phyloP scores from a whole-genome alignment of 352 stramenopile genomes.

The Phytophthora nicotianae region DNA sequence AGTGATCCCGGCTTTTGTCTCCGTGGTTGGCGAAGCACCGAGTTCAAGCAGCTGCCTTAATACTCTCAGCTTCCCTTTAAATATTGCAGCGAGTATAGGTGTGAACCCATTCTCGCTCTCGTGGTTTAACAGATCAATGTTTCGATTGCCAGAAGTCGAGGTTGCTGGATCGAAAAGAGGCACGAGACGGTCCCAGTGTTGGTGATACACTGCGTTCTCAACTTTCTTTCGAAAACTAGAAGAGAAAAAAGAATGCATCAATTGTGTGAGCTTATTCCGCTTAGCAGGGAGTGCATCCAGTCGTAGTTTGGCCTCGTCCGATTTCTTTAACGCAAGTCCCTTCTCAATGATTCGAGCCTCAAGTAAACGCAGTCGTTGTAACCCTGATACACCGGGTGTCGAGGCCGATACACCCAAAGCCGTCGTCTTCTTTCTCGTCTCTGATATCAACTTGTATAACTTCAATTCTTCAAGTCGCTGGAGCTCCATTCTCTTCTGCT shows the following conservation, averaged over 20 bases:
- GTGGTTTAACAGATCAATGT: slow-evolving; percentile 38
- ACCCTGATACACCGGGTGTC: slow-evolving; percentile 37
- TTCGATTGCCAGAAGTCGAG: slow-evolving; percentile 16
- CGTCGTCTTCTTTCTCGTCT: slow-evolving; percentile 32
- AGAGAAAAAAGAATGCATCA: slow-evolving; percentile 43
- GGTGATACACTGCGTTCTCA: slow-evolving; percentile 47
- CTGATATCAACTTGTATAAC: slow-evolving; percentile 35
- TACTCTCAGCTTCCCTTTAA: slow-evolving; percentile 34
- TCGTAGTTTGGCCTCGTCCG: slow-evolving; percentile 35
- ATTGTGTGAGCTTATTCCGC: slow-evolving; percentile 25
- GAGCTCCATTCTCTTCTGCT: slow-evolving; percentile 25
- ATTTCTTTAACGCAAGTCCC: slow-evolving; percentile 32
- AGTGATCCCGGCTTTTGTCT: slow-evolving; percentile 54
- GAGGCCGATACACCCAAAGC: slow-evolving; percentile 39
- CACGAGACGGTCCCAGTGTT: slow-evolving; percentile 47
- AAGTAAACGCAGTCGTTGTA: slow-evolving; percentile 40
- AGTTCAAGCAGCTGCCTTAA: slow-evolving; percentile 57
- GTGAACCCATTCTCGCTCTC: slow-evolving; percentile 67
- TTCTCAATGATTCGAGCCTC: slow-evolving; percentile 41
- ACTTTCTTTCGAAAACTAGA: slow-evolving; percentile 48
- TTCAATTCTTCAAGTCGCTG: slow-evolving; percentile 47
- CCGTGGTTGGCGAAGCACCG: slow-evolving; percentile 45
- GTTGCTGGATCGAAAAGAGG: slow-evolving; percentile 41
- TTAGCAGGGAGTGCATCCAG: slow-evolving; percentile 54
- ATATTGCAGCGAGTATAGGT: slow-evolving; percentile 55